Evolutionary conservation across 345 rosid species (phyloP).

Genomic region (Aurinia saxatilis): DNA sequence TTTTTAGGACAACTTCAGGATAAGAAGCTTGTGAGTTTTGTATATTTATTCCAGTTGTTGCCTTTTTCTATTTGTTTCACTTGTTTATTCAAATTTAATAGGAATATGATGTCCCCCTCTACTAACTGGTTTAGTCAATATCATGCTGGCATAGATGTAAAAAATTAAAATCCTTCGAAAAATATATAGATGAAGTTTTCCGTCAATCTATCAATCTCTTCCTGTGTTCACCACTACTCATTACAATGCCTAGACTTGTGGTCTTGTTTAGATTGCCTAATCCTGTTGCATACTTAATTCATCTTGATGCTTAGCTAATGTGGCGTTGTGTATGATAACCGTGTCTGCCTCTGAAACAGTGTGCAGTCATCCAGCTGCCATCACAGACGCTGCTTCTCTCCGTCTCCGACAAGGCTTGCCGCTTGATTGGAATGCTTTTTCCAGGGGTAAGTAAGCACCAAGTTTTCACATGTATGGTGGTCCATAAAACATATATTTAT

Average conservation of each 20-base stretch:
- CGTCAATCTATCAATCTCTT: background rate
- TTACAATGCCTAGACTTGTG: background rate
- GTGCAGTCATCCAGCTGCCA: conserved; percentile 96
- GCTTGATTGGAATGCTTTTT: conserved; percentile 95
- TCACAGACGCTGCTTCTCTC: conserved; percentile 90
- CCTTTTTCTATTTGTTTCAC: background rate
- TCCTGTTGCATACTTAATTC: background rate
- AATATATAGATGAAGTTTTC: background rate
- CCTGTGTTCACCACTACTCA: background rate
- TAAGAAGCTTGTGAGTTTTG: conserved; percentile 87
- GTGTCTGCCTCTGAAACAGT: conserved; percentile 33
- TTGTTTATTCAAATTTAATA: background rate
- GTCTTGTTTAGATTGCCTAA: background rate
- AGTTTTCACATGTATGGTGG: background rate
- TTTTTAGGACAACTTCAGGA: conserved; percentile 94
- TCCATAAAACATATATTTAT: background rate
- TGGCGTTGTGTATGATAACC: conserved; percentile 9
- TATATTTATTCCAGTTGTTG: background rate
- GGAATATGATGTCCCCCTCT: background rate
- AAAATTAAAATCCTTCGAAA: conserved; percentile 3
- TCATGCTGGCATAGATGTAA: background rate
- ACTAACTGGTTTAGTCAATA: background rate
- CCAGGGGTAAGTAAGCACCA: conserved; percentile 67
- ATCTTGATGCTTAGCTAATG: conserved; percentile 1
- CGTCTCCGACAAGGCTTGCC: conserved; percentile 90